phyloP scores from a whole-genome alignment of 257 asterid species.

The Nicotiana tomentosiformis region DNA sequence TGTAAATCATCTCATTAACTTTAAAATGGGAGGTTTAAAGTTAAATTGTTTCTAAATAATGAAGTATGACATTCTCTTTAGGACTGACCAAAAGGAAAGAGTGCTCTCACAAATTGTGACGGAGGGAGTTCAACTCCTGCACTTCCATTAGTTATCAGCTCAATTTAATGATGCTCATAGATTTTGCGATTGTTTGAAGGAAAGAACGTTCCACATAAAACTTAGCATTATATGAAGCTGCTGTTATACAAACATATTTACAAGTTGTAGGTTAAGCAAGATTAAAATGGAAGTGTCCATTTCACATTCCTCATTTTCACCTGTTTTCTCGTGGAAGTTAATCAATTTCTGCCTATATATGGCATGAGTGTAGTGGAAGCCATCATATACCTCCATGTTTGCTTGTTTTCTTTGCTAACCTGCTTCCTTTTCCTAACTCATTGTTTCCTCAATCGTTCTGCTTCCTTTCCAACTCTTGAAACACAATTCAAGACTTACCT shows the following conservation, averaged over 20 bases:
- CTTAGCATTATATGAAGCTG: not conserved
- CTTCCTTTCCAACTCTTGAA: too few relatives aligned
- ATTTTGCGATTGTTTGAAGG: not conserved
- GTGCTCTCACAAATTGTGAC: too few relatives aligned
- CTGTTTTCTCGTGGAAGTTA: not conserved
- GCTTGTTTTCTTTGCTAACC: too few relatives aligned
- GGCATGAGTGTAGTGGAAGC: not conserved
- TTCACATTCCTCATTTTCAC: not conserved
- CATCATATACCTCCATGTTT: not conserved
- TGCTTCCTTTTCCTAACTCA: too few relatives aligned
- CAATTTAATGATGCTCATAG: not conserved
- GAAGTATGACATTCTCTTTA: too few relatives aligned
- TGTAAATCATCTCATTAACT: too few relatives aligned
- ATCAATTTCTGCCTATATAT: not conserved
- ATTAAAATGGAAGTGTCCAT: not conserved
- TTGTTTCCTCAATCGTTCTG: too few relatives aligned
- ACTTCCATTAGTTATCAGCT: not conserved
- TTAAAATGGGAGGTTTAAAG: too few relatives aligned
- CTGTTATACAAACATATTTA: not conserved
- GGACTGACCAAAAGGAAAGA: too few relatives aligned
- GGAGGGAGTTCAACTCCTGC: not conserved
- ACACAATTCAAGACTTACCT: too few relatives aligned
- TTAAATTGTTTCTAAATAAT: too few relatives aligned
- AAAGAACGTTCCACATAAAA: not conserved
- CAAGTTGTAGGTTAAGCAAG: not conserved